Conservation (phyloP, 768 basidiomycete species). For the Nidularia sp. region DNA sequence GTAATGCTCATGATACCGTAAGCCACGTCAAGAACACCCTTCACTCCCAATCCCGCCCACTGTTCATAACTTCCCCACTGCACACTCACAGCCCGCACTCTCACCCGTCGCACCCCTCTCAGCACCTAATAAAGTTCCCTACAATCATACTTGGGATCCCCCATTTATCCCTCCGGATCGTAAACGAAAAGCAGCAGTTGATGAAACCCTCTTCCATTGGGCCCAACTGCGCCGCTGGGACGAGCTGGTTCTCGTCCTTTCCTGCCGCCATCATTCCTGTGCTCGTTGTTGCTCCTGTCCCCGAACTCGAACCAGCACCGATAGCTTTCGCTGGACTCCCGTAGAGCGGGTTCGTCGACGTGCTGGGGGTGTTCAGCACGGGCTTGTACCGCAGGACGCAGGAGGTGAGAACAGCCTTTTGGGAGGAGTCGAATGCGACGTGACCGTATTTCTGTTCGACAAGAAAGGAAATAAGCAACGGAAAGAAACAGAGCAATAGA, state of each 20-base stretch:
- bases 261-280: background rate
- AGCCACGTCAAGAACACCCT: too few relatives aligned
- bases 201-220: constrained; percentile 70
- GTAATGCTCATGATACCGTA: too few relatives aligned
- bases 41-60: too few relatives aligned
- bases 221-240: constrained; percentile 9
- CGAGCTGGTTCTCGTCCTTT: constrained; percentile 16
- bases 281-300: background rate
- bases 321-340: background rate
- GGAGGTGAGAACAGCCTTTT: constrained; percentile 91
- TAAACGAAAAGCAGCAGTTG: constrained; percentile 90
- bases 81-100: too few relatives aligned
- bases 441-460: constrained; percentile 82
- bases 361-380: constrained; percentile 36
- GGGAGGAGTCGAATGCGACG: constrained; percentile 86
- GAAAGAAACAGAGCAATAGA: background rate
- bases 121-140: constrained; percentile 81
- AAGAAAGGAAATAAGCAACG: background rate
- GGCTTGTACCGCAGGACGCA: constrained; percentile 85
- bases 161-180: constrained; percentile 79
- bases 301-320: background rate
- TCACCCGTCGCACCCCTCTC: too few relatives aligned
- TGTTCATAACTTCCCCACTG: too few relatives aligned
- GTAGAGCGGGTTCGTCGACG: constrained; percentile 13
- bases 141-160: constrained; percentile 90